Evolutionary conservation across 768 basidiomycete genomes (phyloP).

Genomic region (Suillus placidus): DNA sequence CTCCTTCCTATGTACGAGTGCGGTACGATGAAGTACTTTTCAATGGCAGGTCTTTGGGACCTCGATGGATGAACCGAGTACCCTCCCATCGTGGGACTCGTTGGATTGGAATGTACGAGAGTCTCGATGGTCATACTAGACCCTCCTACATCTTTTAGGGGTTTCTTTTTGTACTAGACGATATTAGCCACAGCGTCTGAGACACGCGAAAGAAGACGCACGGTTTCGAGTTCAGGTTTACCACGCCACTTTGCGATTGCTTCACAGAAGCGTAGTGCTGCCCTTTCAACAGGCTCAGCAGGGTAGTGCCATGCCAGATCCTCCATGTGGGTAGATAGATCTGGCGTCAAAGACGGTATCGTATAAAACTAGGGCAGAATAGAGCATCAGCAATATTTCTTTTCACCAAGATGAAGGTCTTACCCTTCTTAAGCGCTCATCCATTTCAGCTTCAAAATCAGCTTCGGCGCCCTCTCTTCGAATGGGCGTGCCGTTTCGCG

Average conservation of each 20-base stretch:
- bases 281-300: slow-evolving; percentile 78
- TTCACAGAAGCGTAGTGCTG: slow-evolving; percentile 78
- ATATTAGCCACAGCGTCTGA: slow-evolving; percentile 30
- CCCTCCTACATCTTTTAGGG: slow-evolving; percentile 36
- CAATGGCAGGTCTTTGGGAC: slow-evolving; percentile 38
- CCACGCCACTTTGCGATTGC: slow-evolving; percentile 83
- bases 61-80: slow-evolving; percentile 23
- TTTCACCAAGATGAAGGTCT: slow-evolving; percentile 27
- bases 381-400: slow-evolving; percentile 9
- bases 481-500: slow-evolving; percentile 27
- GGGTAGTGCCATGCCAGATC: slow-evolving; percentile 73
- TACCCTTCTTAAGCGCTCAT: slow-evolving; percentile 68
- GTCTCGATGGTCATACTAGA: slow-evolving; percentile 62
- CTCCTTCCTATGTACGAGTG: slow-evolving; percentile 15
- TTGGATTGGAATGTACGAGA: slow-evolving; percentile 70
- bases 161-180: slow-evolving; percentile 57
- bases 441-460: slow-evolving; percentile 79
- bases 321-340: slow-evolving; percentile 80
- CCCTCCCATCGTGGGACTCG: slow-evolving; percentile 51
- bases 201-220: slow-evolving; percentile 30
- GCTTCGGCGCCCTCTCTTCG: slow-evolving; percentile 58
- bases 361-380: slow-evolving; percentile 66
- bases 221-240: slow-evolving; percentile 81
- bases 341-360: slow-evolving; percentile 69
- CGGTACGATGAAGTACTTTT: slow-evolving; percentile 40